Evolutionary conservation across 192 early-diverging fungal species (phyloP).

Genomic region (Coemansia sp.): DNA sequence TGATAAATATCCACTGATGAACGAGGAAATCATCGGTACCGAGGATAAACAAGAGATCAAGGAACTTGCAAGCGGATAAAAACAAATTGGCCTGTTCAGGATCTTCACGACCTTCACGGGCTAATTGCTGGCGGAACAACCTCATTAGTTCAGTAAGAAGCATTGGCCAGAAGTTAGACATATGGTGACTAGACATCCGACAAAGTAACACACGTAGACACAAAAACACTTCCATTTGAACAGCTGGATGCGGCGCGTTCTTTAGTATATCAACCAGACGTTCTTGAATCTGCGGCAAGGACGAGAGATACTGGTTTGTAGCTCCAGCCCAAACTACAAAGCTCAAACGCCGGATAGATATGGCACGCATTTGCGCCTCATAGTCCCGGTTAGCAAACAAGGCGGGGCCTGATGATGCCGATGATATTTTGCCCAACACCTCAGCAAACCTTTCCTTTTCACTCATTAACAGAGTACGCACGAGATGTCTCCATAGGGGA

Average conservation of each 20-base stretch:
- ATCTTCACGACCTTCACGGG: slow-evolving; percentile 36
- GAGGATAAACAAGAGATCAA: slow-evolving; percentile 78
- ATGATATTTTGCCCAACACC: slow-evolving; percentile 67
- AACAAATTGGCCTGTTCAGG: slow-evolving; percentile 68
- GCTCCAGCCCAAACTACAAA: slow-evolving; percentile 74
- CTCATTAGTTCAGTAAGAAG: slow-evolving; percentile 80
- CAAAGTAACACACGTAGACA: slow-evolving; percentile 78
- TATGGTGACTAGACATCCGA: slow-evolving; percentile 73
- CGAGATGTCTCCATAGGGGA: slow-evolving; percentile 64
- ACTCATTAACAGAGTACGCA: slow-evolving; percentile 63
- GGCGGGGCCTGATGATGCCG: slow-evolving; percentile 55
- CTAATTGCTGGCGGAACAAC: slow-evolving; percentile 20
- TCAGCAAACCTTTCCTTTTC: slow-evolving; percentile 80
- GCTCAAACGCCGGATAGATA: slow-evolving; percentile 70
- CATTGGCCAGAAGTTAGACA: slow-evolving; percentile 90
- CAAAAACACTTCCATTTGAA: slow-evolving; percentile 81
- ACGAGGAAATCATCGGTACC: slow-evolving; percentile 81
- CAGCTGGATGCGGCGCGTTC: slow-evolving; percentile 57
- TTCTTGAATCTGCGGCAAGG: slow-evolving; percentile 78
- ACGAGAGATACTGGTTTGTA: slow-evolving; percentile 71
- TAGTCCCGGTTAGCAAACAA: slow-evolving; percentile 83
- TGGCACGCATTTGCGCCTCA: slow-evolving; percentile 64
- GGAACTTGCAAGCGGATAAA: slow-evolving; percentile 82
- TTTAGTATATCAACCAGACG: slow-evolving; percentile 88
- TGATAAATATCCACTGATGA: slow-evolving; percentile 94